Base-by-base conservation (phyloP, 805 yeast species). In the Saccharomyces kudriavzevii region DNA sequence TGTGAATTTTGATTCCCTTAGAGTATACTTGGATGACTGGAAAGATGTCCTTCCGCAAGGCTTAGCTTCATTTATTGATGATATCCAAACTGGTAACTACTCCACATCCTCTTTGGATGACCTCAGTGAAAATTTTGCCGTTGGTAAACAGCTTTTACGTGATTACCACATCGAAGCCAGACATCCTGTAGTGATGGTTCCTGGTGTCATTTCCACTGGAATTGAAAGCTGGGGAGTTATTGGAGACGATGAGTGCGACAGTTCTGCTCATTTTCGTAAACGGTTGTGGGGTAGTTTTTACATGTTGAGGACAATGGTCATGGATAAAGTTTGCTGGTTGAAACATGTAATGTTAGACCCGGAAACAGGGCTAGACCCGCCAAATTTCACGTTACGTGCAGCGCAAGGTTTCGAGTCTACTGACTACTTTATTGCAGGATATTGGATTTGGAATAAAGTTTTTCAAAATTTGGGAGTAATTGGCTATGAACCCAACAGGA, bases 361-460 rank as follows among this genome's bases (percentile, higher is more conserved):
- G 0, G 83, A 82, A 53, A 94, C 98, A 0, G 99, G 99, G 0
- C 72, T 94, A 26, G 99, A 94, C 67, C 99, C 99, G 0, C 85
- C 87, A 1, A 80, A 87, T 51, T 79, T 88, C 60, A 85, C 77
- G 60, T 66, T 94, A 26, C 75, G 99, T 53, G 95, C 98, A 0
- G 92, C 97, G 0, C 96, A 88, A 67, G 99, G 99, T 0, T 88
- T 94, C 68, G 97, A 91, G 62, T 94, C 97, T 0, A 94, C 97
- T 0, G 99, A 94, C 70, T 94, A 89, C 70, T 94, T 94, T 64
- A 83, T 94, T 70, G 88, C 97, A 3, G 99, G 99, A 0, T 94
- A 94, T 69, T 94, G 99, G 99, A 89, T 94, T 63, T 94, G 99
- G 99, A 89, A 89, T 67, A 94, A 94, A 67, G 81, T 94, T 51